These are phyloP conservation scores for Candida methanosorbosa DNA, from an alignment of 805 yeast species.

Conservation along the genomic window DNA sequence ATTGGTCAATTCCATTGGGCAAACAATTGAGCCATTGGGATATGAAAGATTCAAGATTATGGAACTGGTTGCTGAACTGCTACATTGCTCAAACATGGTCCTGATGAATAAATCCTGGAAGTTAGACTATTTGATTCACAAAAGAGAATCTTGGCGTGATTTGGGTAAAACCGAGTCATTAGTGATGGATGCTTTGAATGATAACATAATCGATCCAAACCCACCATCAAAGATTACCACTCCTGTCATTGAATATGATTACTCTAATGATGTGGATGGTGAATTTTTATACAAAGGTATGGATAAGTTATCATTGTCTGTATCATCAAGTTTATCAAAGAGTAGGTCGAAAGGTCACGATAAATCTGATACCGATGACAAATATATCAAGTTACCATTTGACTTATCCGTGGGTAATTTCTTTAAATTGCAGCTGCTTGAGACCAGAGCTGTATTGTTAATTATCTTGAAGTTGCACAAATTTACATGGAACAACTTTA, in stretches of 20 bases:
- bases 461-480: slow-evolving; percentile 62
- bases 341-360: too few relatives aligned
- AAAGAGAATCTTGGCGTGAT: slow-evolving; percentile 64
- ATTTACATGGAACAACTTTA: slow-evolving; percentile 94
- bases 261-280: not conserved
- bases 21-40: slow-evolving; percentile 62
- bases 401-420: slow-evolving; percentile 60
- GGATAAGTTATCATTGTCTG: not conserved
- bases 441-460: slow-evolving; percentile 53
- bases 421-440: slow-evolving; percentile 71
- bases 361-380: slow-evolving; percentile 1
- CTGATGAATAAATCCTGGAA: slow-evolving; percentile 64
- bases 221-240: not conserved
- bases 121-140: slow-evolving; percentile 55
- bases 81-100: slow-evolving; percentile 95
- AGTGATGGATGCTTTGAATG: slow-evolving; percentile 26
- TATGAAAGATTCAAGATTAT: slow-evolving; percentile 84
- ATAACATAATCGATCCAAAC: slow-evolving; percentile 14
- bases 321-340: not conserved
- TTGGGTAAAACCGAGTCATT: slow-evolving; percentile 35
- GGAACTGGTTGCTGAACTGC: slow-evolving; percentile 84
- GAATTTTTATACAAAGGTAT: not conserved
- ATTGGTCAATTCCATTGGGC: slow-evolving; percentile 53
- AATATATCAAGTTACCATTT: slow-evolving; percentile 16
- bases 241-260: not conserved